phyloP scores from a whole-genome alignment of 257 asterid species.

The Solanum ahanhuiri region DNA sequence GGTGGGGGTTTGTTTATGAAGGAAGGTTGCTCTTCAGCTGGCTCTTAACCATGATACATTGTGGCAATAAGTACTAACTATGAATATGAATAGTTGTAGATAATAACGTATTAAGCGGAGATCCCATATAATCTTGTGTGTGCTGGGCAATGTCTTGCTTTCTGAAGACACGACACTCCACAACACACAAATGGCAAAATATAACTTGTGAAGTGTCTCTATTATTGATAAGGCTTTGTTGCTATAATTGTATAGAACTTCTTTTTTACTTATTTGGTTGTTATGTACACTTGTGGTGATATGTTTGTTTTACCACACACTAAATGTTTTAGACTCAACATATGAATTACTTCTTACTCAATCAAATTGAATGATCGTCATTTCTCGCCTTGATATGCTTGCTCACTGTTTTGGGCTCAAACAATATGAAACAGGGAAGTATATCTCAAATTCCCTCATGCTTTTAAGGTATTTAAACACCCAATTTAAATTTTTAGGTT shows the following conservation, averaged over 20 bases:
- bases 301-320: neutral
- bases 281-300: neutral
- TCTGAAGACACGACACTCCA: constrained; percentile 30
- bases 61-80: constrained; percentile 15
- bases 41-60: constrained; percentile 1
- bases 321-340: too few relatives aligned
- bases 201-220: neutral
- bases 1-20: too few relatives aligned
- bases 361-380: too few relatives aligned
- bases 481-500: constrained; percentile 37
- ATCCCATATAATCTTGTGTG: constrained; percentile 22
- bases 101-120: constrained; percentile 13
- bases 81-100: constrained; percentile 27
- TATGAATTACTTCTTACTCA: constrained; percentile 1
- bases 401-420: too few relatives aligned
- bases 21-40: neutral
- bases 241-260: neutral
- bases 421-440: too few relatives aligned
- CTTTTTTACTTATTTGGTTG: neutral
- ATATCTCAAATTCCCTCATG: constrained; percentile 61
- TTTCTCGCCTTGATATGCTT: too few relatives aligned
- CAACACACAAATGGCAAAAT: constrained; percentile 9
- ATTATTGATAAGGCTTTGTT: neutral
- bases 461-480: constrained; percentile 79
- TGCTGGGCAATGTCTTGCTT: constrained; percentile 25